These are phyloP conservation scores for Rasamsonia emersonii DNA, from an alignment of 2,329 filamentous ascomycete species.

Conservation along the genomic window DNA sequence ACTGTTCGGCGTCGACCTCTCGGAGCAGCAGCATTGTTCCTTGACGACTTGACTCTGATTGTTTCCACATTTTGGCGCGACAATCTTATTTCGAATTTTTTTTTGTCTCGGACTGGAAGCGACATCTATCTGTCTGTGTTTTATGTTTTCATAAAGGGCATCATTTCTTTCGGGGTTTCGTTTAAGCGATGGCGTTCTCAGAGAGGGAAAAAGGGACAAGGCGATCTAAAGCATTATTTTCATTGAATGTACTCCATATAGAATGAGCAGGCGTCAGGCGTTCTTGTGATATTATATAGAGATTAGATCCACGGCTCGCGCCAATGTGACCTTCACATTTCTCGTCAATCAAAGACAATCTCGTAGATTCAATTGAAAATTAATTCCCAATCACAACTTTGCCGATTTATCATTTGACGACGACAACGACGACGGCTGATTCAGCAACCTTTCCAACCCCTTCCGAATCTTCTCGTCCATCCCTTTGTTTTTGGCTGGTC, in stretches of 20 bases:
- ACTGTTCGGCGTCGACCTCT: conserved; percentile 23
- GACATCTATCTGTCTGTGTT: too few relatives aligned
- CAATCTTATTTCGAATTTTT: background rate
- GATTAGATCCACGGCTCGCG: too few relatives aligned
- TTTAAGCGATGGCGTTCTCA: conserved; percentile 8
- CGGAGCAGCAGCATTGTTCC: conserved; percentile 26
- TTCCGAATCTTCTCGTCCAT: conserved; percentile 33
- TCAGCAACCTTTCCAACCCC: conserved; percentile 51
- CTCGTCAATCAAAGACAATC: too few relatives aligned
- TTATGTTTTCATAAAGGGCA: conserved; percentile 6
- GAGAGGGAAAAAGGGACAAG: background rate
- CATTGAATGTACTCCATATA: too few relatives aligned
- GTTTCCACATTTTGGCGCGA: background rate
- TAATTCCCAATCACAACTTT: conserved; percentile 24
- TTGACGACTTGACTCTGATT: conserved; percentile 11
- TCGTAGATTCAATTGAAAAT: too few relatives aligned
- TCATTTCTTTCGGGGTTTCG: conserved; percentile 2
- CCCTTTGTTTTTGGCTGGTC: conserved; percentile 54
- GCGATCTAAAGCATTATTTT: too few relatives aligned
- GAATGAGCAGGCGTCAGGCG: too few relatives aligned
- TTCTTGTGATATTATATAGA: too few relatives aligned
- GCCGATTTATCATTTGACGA: too few relatives aligned
- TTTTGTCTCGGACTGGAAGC: too few relatives aligned
- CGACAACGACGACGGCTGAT: conserved; percentile 12
- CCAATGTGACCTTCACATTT: too few relatives aligned